Conservation (phyloP, 192 early-diverging fungal genomes). For the Rhizoclosmatium globosum region DNA sequence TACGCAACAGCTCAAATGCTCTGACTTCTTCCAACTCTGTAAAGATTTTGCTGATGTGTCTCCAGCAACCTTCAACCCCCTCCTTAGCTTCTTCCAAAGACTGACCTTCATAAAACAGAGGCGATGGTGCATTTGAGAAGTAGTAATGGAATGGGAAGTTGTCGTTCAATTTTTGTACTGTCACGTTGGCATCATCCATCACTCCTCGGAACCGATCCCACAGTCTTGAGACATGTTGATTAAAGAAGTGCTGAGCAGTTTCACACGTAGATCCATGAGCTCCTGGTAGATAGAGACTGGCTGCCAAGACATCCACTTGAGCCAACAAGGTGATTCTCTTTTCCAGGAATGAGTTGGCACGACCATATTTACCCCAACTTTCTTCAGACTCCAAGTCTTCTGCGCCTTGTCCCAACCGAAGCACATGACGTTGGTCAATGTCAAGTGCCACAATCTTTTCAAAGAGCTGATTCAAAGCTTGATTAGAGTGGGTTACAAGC, state of each 20-base stretch:
- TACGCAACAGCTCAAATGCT: slow-evolving; percentile 92
- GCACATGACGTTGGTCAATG: slow-evolving; percentile 92
- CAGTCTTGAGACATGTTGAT: slow-evolving; percentile 73
- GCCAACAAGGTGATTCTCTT: slow-evolving; percentile 75
- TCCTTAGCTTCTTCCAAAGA: slow-evolving; percentile 63
- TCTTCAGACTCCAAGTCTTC: slow-evolving; percentile 83
- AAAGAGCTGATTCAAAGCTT: slow-evolving; percentile 98
- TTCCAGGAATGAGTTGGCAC: slow-evolving; percentile 91
- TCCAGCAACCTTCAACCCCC: slow-evolving; percentile 80
- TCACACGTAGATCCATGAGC: slow-evolving; percentile 94
- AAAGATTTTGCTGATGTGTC: slow-evolving; percentile 83
- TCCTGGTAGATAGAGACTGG: slow-evolving; percentile 77
- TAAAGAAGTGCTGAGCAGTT: slow-evolving; percentile 89
- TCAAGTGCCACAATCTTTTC: slow-evolving; percentile 92
- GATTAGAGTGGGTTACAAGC: slow-evolving; percentile 95
- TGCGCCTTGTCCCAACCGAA: slow-evolving; percentile 95
- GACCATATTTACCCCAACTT: slow-evolving; percentile 91
- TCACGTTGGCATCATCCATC: slow-evolving; percentile 33
- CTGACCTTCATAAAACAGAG: slow-evolving; percentile 67
- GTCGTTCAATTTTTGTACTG: slow-evolving; percentile 50
- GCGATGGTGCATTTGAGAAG: slow-evolving; percentile 76
- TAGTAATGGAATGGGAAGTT: slow-evolving; percentile 86
- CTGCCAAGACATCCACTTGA: slow-evolving; percentile 80
- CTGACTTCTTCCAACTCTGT: slow-evolving; percentile 89
- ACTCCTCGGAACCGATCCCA: slow-evolving; percentile 76